phyloP scores from a whole-genome alignment of 2,329 filamentous ascomycete species.

The Pseudonectria buxi region DNA sequence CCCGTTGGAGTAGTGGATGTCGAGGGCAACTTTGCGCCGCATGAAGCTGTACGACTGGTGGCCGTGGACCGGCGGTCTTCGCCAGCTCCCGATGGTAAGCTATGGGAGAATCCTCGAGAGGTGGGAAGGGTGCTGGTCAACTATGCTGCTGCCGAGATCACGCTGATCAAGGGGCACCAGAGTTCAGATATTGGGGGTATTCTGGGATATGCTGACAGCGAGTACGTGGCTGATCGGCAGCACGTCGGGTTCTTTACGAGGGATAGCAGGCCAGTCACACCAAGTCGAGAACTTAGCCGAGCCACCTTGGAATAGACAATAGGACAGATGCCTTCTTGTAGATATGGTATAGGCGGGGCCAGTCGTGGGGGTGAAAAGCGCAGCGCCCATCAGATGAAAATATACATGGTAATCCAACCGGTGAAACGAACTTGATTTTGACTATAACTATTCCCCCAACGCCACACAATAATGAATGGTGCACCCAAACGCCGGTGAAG shows the following conservation, averaged over 20 bases:
- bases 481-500: conserved; percentile 20
- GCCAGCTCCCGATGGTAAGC: conserved; percentile 35
- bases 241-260: conserved; percentile 70
- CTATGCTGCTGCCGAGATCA: conserved; percentile 81
- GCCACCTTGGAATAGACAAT: conserved; percentile 13
- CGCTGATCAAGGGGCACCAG: conserved; percentile 73
- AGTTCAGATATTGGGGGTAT: conserved; percentile 74
- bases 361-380: too few relatives aligned
- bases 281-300: conserved; percentile 25
- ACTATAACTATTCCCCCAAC: conserved; percentile 5
- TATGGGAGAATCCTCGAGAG: conserved; percentile 55
- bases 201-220: conserved; percentile 87
- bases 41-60: conserved; percentile 83
- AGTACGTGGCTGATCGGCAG: conserved; percentile 85
- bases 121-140: conserved; percentile 88
- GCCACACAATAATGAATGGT: conserved; percentile 11
- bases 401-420: neutral
- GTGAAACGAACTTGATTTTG: too few relatives aligned
- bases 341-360: too few relatives aligned
- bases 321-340: neutral
- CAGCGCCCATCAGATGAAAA: conserved; percentile 3
- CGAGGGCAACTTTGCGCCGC: conserved; percentile 80
- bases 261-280: conserved; percentile 48
- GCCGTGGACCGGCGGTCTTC: conserved; percentile 59
- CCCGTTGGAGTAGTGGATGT: conserved; percentile 88